A percentile compares a stretch with the other conserved stretches of the same genome.
Conservation (phyloP, 371 early-diverging fungal species). For the Syncephalastrum monosporum region DNA sequence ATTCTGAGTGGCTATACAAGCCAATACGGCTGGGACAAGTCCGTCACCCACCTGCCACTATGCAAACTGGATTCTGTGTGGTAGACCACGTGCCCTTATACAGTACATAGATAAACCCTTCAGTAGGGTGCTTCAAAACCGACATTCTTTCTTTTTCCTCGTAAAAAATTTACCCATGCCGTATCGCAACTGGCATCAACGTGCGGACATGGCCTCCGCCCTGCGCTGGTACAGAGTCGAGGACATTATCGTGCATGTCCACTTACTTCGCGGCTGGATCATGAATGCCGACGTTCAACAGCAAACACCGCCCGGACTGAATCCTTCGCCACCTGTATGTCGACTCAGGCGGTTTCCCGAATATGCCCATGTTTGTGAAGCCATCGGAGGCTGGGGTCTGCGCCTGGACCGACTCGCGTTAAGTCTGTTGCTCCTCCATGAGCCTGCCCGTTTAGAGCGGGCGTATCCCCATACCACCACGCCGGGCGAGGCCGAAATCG, state of each 20-base stretch:
- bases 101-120: no score
- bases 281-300: no score
- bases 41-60: no score
- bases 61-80: no score
- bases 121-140: no score
- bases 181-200: conserved; percentile 4
- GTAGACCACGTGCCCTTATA: no score
- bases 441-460: no score
- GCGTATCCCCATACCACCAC: no score
- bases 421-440: no score
- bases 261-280: background rate
- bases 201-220: background rate
- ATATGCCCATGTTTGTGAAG: background rate
- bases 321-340: background rate
- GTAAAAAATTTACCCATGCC: background rate
- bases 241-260: background rate
- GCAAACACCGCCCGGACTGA: background rate
- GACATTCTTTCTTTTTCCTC: conserved; percentile 2
- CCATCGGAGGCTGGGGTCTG: conserved; percentile 1
- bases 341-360: background rate
- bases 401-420: conserved; percentile 1
- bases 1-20: no score
- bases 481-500: no score
- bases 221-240: conserved; percentile 7
- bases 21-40: no score